These are phyloP conservation scores for Vitis hybrid DNA, from an alignment of 177 flowering plant genomes.

Conservation along the genomic window DNA sequence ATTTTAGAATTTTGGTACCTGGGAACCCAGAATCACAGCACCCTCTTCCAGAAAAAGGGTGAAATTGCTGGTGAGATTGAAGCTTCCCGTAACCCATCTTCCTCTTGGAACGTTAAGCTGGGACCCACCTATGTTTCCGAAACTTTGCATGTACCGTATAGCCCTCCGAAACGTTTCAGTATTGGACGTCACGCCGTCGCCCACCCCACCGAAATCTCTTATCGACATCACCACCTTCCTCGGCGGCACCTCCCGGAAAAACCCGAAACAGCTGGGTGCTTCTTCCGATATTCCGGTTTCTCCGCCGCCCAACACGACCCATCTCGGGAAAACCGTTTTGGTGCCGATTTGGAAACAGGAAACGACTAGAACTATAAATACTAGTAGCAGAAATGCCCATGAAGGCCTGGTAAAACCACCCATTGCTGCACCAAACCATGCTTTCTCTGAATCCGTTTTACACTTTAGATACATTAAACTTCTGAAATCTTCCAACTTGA, in stretches of 20 bases:
- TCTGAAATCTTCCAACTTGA: too few species aligned
- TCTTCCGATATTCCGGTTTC: not conserved
- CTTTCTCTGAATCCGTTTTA: constrained; percentile 30
- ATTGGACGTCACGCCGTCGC: constrained; percentile 82
- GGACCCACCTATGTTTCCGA: constrained; percentile 54
- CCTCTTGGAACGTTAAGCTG: constrained; percentile 78
- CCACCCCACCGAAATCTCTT: constrained; percentile 84
- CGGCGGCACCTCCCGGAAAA: constrained; percentile 31
- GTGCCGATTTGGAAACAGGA: constrained; percentile 37
- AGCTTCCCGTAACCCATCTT: constrained; percentile 85
- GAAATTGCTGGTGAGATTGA: constrained; percentile 93
- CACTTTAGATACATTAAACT: too few species aligned
- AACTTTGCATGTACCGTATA: constrained; percentile 42
- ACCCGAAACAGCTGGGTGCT: constrained; percentile 41
- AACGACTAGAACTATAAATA: constrained; percentile 39
- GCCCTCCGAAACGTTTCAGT: constrained; percentile 81
- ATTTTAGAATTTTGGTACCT: constrained; percentile 36
- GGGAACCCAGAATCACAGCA: constrained; percentile 86
- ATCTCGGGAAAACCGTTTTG: constrained; percentile 22
- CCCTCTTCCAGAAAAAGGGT: constrained; percentile 83
- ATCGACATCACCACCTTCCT: constrained; percentile 56
- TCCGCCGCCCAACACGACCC: constrained; percentile 9
- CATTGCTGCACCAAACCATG: constrained; percentile 7
- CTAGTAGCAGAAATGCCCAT: constrained; percentile 31
- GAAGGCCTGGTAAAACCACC: constrained; percentile 34